Conservation (phyloP, 305 asterid genomes). For the Solanum hybrid region DNA sequence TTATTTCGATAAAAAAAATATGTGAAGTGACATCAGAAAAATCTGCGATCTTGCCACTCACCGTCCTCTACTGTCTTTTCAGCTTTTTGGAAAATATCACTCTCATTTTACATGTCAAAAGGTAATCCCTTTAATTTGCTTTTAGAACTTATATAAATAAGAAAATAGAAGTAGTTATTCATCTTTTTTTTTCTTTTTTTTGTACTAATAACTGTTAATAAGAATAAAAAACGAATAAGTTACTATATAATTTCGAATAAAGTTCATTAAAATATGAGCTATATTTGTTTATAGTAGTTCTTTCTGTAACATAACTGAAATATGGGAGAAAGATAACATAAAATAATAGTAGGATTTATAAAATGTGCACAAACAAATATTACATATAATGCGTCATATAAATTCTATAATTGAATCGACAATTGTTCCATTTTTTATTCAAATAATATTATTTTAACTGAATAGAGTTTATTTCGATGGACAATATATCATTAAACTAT, state of each 20-base stretch:
- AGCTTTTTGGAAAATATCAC: background rate
- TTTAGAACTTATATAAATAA: background rate
- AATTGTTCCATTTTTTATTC: background rate
- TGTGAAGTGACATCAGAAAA: background rate
- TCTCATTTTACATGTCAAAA: background rate
- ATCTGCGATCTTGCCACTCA: background rate
- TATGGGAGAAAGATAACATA: background rate
- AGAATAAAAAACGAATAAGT: background rate
- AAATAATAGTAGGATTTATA: background rate
- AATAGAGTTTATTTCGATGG: background rate
- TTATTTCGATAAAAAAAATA: too few relatives aligned
- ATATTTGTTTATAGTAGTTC: background rate
- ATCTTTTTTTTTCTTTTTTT: background rate
- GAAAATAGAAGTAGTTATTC: background rate
- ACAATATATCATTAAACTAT: background rate
- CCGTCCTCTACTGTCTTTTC: background rate
- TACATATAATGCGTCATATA: background rate
- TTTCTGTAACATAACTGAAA: background rate
- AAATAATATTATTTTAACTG: background rate
- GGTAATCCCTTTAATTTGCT: background rate
- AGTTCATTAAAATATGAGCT: background rate
- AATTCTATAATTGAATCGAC: background rate
- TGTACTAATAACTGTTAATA: background rate
- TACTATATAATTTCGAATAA: background rate
- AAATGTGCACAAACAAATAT: background rate